Evolutionary conservation across 2,329 filamentous ascomycete species (phyloP).

Genomic region (Epichloe brachyelytri): DNA sequence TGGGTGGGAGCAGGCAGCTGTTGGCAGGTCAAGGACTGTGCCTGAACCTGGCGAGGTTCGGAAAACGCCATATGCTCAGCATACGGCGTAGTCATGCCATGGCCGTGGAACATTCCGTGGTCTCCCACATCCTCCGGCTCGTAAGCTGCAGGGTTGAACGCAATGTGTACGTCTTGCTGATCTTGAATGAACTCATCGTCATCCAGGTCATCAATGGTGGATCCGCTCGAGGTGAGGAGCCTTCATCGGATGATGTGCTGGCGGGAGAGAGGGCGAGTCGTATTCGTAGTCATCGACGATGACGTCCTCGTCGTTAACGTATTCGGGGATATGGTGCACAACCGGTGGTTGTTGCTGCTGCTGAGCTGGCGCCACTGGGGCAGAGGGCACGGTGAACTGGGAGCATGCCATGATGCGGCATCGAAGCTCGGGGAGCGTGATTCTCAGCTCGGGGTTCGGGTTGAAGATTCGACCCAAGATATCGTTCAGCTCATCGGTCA

Average conservation of each 20-base stretch:
- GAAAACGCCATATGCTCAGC: conserved; percentile 23
- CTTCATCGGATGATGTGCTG: conserved; percentile 38
- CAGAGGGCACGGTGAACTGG: conserved; percentile 49
- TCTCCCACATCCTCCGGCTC: conserved; percentile 33
- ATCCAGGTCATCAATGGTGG: conserved; percentile 38
- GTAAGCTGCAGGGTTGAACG: conserved; percentile 30
- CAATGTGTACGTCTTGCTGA: conserved; percentile 26
- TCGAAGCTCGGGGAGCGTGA: conserved; percentile 68
- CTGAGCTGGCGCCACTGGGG: conserved; percentile 16
- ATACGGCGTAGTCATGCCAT: conserved; percentile 32
- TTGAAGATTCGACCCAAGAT: conserved; percentile 84
- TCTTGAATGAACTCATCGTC: conserved; percentile 36
- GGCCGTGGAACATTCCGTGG: conserved; percentile 24
- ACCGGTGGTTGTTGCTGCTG: conserved; percentile 25
- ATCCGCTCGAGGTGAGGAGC: conserved; percentile 42
- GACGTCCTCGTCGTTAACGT: conserved; percentile 35
- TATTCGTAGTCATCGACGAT: conserved; percentile 31
- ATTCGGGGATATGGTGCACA: conserved; percentile 29
- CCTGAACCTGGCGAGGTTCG: conserved; percentile 12
- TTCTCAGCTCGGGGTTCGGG: conserved; percentile 68
- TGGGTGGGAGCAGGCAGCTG: conserved; percentile 17
- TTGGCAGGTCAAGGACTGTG: conserved; percentile 17
- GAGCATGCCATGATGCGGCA: conserved; percentile 64
- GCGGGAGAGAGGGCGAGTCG: conserved; percentile 37
- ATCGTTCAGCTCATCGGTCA: conserved; percentile 78